Percentiles rank a stretch among this genome's conserved stretches.
These are phyloP conservation scores for Ceratobasidium sp. DNA, from an alignment of 1,284 basidiomycete genomes.

Conservation along the genomic window DNA sequence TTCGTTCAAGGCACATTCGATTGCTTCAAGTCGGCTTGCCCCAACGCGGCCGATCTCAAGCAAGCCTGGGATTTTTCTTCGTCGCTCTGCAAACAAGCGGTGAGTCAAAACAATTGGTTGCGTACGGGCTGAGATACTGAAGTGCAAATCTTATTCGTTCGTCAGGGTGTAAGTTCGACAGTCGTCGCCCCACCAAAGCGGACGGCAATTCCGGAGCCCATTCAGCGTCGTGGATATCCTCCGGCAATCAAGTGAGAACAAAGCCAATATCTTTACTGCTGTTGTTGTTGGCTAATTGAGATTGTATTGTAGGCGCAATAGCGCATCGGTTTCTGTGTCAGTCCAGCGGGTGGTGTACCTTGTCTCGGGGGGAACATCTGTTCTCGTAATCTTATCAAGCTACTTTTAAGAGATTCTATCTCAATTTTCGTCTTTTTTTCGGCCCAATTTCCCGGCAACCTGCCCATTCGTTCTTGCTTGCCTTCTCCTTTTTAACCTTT, in stretches of 20 bases:
- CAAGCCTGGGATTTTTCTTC: constrained; percentile 13
- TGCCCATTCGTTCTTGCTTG: neutral
- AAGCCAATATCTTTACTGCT: too few species aligned
- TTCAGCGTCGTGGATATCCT: neutral
- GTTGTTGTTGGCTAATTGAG: too few species aligned
- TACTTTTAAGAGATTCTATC: neutral
- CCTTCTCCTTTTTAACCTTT: neutral
- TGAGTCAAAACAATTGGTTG: neutral
- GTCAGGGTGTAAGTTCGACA: constrained; percentile 16
- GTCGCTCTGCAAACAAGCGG: constrained; percentile 4
- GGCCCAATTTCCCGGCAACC: neutral
- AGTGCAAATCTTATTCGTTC: neutral
- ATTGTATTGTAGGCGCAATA: constrained; percentile 5
- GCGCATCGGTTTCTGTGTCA: neutral
- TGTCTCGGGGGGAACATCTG: neutral
- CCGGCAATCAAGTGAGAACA: constrained; percentile 2
- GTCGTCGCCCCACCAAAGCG: constrained; percentile 27
- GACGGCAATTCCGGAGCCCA: neutral
- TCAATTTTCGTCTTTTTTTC: neutral
- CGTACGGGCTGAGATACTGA: constrained; percentile 46
- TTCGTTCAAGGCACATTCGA: constrained; percentile 24
- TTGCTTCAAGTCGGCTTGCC: constrained; percentile 19
- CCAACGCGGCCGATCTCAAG: constrained; percentile 1
- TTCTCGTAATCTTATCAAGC: neutral
- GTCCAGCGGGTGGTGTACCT: neutral